Evolutionary conservation across 768 basidiomycete genomes (phyloP).

Genomic region (Cubamyces sp.): DNA sequence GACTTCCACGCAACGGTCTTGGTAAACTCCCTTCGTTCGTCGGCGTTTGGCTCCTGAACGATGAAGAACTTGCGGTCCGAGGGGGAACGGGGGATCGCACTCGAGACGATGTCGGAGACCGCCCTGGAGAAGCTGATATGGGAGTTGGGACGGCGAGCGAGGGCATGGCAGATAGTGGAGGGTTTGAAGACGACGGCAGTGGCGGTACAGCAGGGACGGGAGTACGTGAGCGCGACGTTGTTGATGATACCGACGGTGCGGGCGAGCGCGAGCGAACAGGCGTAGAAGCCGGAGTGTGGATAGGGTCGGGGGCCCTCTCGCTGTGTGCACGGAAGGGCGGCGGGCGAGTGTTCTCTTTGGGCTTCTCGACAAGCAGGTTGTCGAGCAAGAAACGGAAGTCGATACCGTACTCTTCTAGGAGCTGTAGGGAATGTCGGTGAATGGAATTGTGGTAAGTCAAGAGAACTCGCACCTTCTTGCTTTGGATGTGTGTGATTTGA

Average conservation of each 20-base stretch:
- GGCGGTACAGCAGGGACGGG: slow-evolving; percentile 24
- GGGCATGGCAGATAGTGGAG: slow-evolving; percentile 21
- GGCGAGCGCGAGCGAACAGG: slow-evolving; percentile 30
- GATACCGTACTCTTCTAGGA: slow-evolving; percentile 90
- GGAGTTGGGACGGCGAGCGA: slow-evolving; percentile 24
- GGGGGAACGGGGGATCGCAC: slow-evolving; percentile 11
- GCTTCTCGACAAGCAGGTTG: slow-evolving; percentile 58
- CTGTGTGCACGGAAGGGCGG: slow-evolving; percentile 35
- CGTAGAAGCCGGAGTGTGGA: slow-evolving; percentile 36
- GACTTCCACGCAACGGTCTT: slow-evolving; percentile 36
- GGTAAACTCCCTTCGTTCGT: slow-evolving; percentile 16
- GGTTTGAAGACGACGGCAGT: slow-evolving; percentile 19
- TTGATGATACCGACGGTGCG: slow-evolving; percentile 14
- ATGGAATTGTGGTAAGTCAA: background rate
- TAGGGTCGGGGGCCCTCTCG: slow-evolving; percentile 38
- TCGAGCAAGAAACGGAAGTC: slow-evolving; percentile 95
- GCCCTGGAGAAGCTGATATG: slow-evolving; percentile 20
- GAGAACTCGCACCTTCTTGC: slow-evolving; percentile 66
- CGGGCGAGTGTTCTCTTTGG: slow-evolving; percentile 41
- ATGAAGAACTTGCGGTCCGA: slow-evolving; percentile 18
- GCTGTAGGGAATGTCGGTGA: slow-evolving; percentile 42
- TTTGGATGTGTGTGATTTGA: slow-evolving; percentile 77
- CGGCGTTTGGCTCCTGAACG: slow-evolving; percentile 25
- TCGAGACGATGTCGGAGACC: slow-evolving; percentile 14
- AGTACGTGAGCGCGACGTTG: slow-evolving; percentile 25